Evolutionary conservation across 169 alveolate species (phyloP), one percentile per base, ranked within the genome.

Genomic region (Babesia ovis): DNA sequence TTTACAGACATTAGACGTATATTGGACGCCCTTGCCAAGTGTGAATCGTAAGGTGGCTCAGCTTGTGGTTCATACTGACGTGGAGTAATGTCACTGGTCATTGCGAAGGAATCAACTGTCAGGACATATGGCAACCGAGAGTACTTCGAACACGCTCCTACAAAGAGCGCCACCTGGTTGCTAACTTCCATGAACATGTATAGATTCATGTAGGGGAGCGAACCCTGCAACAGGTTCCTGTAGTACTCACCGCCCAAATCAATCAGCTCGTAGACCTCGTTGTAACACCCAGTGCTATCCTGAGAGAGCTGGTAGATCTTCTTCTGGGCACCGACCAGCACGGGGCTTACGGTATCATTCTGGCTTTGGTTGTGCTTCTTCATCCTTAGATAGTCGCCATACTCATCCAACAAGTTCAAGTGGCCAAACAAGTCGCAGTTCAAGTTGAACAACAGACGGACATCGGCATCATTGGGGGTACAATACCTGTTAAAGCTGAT

Each of bases 221-320:
- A 22, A 20, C 83, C 87, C 53, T 62, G 71, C 35, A 59, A 45
- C 35, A 79, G 41, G 43, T 37, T 55, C 39, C 62, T 68, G 48
- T 45, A 54, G 55, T 60, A 79, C 58, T 79, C 87, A 8, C 45
- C 45, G 4, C 87, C 87, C 62, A 79, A 39, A 27, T 79, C 87
- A 1, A 79, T 71, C 76, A 79, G 51, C 29, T 79, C 67, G 53
- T 79, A 79, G 43, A 48, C 53, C 55, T 60, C 82, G 25, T 25
- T 42, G 45, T 53, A 61, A n/a, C 4, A 37, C 8, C 68, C 83
- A 39, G 29, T n/a, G 12, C 31, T 1, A 14, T 72, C 83, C 29
- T 69, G 42, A 25, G 62, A 31, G 53, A 53, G 46, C 20, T 79
- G 68, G 35, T 8, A 27, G 39, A 42, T 37, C 69, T 48, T 68